phyloP scores from a whole-genome alignment of 306 rosid genomes.

The Comarum palustre region DNA sequence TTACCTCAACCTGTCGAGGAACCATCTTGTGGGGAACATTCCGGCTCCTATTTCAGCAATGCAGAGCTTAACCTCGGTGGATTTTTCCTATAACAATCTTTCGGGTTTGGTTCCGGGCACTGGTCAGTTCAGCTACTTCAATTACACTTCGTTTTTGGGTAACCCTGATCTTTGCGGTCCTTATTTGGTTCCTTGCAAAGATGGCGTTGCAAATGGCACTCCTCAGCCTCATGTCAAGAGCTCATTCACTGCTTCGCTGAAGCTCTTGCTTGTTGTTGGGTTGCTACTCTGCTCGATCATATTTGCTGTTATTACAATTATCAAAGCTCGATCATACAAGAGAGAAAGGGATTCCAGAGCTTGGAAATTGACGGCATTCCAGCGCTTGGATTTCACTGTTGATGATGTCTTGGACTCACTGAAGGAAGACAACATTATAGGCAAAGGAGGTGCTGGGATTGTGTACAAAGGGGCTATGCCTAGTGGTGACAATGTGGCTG shows the following conservation, averaged over 20 bases:
- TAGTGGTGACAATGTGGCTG: constrained; percentile 74
- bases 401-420: constrained; percentile 86
- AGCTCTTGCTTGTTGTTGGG: constrained; percentile 70
- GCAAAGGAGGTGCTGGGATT: constrained; percentile 99
- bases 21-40: constrained; percentile 72
- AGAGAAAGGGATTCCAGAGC: constrained; percentile 78
- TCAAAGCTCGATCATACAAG: constrained; percentile 83
- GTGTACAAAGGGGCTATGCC: constrained; percentile 87
- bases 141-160: constrained; percentile 83
- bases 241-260: constrained; percentile 69
- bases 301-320: constrained; percentile 70
- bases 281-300: constrained; percentile 72
- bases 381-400: constrained; percentile 80
- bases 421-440: constrained; percentile 90
- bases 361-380: constrained; percentile 89
- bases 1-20: constrained; percentile 79
- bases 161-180: constrained; percentile 88
- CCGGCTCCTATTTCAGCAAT: constrained; percentile 70
- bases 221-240: constrained; percentile 54
- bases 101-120: constrained; percentile 96
- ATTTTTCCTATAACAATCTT: constrained; percentile 88
- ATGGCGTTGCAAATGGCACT: constrained; percentile 54
- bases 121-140: constrained; percentile 94
- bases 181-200: constrained; percentile 79
- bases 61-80: constrained; percentile 93